Base-by-base conservation (phyloP, 805 yeast genomes). In the Candida khao-thaluensis region DNA sequence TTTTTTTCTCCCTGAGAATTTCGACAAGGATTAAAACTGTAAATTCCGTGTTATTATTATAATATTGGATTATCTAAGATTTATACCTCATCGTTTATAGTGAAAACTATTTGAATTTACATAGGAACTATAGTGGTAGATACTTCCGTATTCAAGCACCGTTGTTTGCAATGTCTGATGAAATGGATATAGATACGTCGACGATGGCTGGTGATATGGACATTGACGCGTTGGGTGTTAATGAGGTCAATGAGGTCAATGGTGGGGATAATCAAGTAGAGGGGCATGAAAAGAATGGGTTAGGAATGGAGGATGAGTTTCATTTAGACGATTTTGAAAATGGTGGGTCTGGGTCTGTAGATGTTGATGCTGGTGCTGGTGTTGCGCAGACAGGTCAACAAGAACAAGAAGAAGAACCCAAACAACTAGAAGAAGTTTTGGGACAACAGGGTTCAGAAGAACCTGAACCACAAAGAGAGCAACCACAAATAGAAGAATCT, bases 11-110 rank as follows among this genome's bases (percentile, higher is more conserved):
- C 26, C 26, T 31, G 35, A 31, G 35, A 31, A 31, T 31, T 31
- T 31, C 35, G 35, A 31, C 35, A 31, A 31, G 35, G 35, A 23
- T 31, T 31, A 16, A 31, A 31, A 31, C 35, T 18, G 35, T 22
- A 31, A 31, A 31, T 31, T 31, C 35, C 35, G 35, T 31, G 35
- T 31, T 31, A 31, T 31, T 31, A 31, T 31, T 31, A 31, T 31
- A 31, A 31, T 22, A 17, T 31, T 11, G 22, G 35, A 31, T 31
- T 31, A 31, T 31, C 35, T n/a, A 31, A 31, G 26, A 18, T 12
- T 21, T 21, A 15, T 4, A 21, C 15, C 34, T 30, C 16, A 30
- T 14, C 11, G 8, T n/a, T 30, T 17, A 18, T n/a, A n/a, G 20
- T 30, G 4, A 18, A 30, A 8, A 17, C 25, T 7, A 30, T 18